Conservation (phyloP, 2,329 filamentous ascomycete species). For the Cladosporium sp. region DNA sequence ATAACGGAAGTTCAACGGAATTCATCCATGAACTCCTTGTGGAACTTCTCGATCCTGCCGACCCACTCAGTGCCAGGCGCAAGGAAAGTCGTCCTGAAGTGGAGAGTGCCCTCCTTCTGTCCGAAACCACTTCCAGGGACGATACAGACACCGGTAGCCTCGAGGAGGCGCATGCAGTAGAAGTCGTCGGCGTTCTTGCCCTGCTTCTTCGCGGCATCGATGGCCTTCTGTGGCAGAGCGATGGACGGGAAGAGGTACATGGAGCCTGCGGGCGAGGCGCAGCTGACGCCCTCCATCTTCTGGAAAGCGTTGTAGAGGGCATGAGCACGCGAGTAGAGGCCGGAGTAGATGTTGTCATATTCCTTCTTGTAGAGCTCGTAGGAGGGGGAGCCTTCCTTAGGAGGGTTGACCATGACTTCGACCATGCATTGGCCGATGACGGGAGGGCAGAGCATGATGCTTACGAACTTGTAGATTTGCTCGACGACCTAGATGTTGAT, state of each 20-base stretch:
- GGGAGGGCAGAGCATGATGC: slow-evolving; percentile 92
- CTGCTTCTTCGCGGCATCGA: slow-evolving; percentile 71
- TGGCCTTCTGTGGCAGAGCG: slow-evolving; percentile 71
- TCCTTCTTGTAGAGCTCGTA: slow-evolving; percentile 81
- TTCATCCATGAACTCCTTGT: slow-evolving; percentile 86
- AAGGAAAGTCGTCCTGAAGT: slow-evolving; percentile 96
- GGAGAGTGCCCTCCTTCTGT: slow-evolving; percentile 84
- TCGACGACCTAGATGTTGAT: slow-evolving; percentile 68
- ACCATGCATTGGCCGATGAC: slow-evolving; percentile 95
- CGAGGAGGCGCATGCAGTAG: slow-evolving; percentile 87
- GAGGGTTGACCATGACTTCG: slow-evolving; percentile 97
- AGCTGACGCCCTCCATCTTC: slow-evolving; percentile 94
- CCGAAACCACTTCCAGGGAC: slow-evolving; percentile 92
- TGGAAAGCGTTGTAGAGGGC: slow-evolving; percentile 88
- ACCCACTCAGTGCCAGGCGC: slow-evolving; percentile 97
- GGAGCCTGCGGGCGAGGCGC: slow-evolving; percentile 83
- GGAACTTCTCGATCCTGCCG: slow-evolving; percentile 82
- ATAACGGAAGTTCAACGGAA: slow-evolving; percentile 48
- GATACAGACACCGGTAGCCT: slow-evolving; percentile 91
- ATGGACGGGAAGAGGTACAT: slow-evolving; percentile 99
- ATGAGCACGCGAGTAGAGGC: slow-evolving; percentile 74
- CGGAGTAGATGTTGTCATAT: slow-evolving; percentile 78
- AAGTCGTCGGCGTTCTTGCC: slow-evolving; percentile 83
- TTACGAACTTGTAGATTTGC: slow-evolving; percentile 98
- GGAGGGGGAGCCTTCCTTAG: slow-evolving; percentile 77